phyloP scores from a whole-genome alignment of 305 asterid species.

The Rubia balearica region DNA sequence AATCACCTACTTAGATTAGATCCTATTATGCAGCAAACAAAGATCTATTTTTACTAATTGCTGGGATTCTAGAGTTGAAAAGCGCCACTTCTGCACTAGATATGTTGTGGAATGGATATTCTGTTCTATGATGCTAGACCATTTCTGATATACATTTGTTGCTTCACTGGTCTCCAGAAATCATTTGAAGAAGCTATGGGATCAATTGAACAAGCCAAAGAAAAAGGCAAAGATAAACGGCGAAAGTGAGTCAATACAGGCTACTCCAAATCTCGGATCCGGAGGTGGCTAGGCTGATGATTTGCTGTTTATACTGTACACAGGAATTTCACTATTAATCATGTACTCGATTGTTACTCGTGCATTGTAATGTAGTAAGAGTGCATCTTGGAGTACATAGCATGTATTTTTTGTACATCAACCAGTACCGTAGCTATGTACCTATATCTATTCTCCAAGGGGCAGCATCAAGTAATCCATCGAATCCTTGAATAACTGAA shows the following conservation, averaged over 20 bases:
- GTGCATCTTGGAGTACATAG: neutral
- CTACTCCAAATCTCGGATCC: no score
- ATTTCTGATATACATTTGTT: neutral
- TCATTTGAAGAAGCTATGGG: conserved; percentile 79
- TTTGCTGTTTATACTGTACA: neutral
- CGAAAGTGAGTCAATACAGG: neutral
- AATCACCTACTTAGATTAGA: neutral
- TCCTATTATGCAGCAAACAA: neutral
- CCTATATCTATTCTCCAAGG: no score
- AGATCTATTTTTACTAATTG: neutral
- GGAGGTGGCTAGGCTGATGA: neutral
- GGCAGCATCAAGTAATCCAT: no score
- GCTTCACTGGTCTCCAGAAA: conserved; percentile 39
- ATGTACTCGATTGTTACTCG: neutral
- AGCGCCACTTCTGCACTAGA: neutral
- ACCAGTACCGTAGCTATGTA: neutral
- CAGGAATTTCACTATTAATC: neutral
- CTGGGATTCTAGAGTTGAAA: neutral
- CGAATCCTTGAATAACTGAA: neutral
- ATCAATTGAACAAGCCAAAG: conserved; percentile 57
- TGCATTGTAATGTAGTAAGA: neutral
- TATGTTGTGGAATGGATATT: neutral
- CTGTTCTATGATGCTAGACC: neutral
- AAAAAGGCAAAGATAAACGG: conserved; percentile 37
- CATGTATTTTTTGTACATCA: no score